Evolutionary conservation across 2,329 filamentous ascomycete species (phyloP).

Genomic region (Proliferodiscus dingleyae): DNA sequence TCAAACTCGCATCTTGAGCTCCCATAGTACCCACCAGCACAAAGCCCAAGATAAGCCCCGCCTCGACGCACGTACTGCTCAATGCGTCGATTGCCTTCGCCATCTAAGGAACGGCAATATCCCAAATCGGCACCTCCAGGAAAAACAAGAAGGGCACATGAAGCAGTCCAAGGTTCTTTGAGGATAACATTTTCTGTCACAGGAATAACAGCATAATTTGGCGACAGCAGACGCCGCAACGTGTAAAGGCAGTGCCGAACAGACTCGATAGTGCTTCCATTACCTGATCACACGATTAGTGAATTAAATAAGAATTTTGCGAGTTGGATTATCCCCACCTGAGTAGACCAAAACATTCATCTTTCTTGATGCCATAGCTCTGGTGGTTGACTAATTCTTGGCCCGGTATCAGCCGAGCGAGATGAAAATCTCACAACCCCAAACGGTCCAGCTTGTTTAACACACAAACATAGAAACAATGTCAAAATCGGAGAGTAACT

Average conservation of each 20-base stretch:
- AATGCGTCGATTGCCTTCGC: conserved; percentile 80
- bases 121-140: conserved; percentile 92
- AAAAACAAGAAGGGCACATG: conserved; percentile 84
- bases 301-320: no score
- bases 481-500: conserved; percentile 29
- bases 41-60: conserved; percentile 84
- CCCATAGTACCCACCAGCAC: conserved; percentile 92
- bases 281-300: conserved; percentile 47
- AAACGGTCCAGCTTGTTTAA: conserved; percentile 6
- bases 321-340: no score
- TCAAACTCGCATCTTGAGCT: conserved; percentile 83
- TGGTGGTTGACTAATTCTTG: conserved; percentile 42
- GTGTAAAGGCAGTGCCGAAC: conserved; percentile 86
- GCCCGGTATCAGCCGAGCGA: conserved; percentile 22
- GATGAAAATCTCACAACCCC: conserved; percentile 1
- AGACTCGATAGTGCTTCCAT: conserved; percentile 81
- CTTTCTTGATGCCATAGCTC: conserved; percentile 63
- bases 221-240: conserved; percentile 77
- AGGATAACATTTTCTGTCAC: conserved; percentile 73
- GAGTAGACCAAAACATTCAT: conserved; percentile 94
- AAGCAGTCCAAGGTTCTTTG: conserved; percentile 85
- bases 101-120: conserved; percentile 85
- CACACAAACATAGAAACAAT: conserved; percentile 19
- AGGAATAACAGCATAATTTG: conserved; percentile 89
- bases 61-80: conserved; percentile 79